Conservation (phyloP, 352 stramenopile genomes). For the Phytopythium cucurbitacearum region DNA sequence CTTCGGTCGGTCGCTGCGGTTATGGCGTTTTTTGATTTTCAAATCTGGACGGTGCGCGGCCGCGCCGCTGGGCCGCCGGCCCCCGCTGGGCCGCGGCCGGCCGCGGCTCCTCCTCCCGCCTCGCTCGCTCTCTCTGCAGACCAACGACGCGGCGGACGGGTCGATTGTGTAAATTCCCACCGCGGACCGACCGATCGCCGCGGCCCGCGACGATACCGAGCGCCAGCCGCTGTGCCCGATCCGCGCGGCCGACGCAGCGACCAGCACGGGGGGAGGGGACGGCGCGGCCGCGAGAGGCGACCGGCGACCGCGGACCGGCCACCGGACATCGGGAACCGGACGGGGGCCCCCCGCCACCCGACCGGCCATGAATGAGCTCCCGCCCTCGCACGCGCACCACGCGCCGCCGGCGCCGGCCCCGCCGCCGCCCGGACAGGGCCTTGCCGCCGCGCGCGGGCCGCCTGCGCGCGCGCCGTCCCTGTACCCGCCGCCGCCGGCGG, state of each 20-base stretch:
- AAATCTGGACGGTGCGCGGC: not conserved
- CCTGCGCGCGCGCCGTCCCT: not conserved
- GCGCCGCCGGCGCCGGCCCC: conserved; percentile 18
- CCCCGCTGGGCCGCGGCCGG: too few relatives aligned
- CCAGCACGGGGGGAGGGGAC: not conserved
- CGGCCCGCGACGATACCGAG: not conserved
- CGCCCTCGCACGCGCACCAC: conserved; percentile 16
- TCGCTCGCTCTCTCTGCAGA: not conserved
- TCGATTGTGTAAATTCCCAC: not conserved
- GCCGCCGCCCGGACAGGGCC: not conserved
- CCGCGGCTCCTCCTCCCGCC: not conserved
- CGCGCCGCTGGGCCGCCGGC: too few relatives aligned
- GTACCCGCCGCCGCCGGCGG: not conserved
- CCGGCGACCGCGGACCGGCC: too few relatives aligned
- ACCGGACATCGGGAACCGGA: too few relatives aligned
- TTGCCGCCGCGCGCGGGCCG: conserved; percentile 1
- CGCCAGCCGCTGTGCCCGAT: not conserved
- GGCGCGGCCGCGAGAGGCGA: too few relatives aligned
- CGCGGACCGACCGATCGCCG: not conserved
- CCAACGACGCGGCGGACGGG: not conserved
- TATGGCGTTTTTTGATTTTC: conserved; percentile 5
- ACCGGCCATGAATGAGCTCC: conserved; percentile 35
- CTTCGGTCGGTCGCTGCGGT: not conserved
- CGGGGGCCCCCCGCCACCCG: too few relatives aligned
- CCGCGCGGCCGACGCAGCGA: not conserved